Conservation (phyloP, 169 alveolate species). For the Plasmodium gaboni region DNA sequence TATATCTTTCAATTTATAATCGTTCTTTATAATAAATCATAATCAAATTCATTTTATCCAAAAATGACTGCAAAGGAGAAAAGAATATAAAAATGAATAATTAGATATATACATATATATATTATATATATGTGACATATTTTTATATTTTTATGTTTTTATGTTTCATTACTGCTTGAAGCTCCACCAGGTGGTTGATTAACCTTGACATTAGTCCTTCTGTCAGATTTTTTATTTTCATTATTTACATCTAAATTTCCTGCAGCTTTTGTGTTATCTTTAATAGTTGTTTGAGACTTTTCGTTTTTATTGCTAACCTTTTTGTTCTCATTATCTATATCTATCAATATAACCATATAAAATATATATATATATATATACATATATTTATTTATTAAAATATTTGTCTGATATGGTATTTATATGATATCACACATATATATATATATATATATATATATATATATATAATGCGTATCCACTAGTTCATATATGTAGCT, state of each 20-base stretch:
- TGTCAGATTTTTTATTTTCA: slow-evolving; percentile 22
- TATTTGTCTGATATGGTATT: background rate
- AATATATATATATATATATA: background rate
- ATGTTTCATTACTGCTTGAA: slow-evolving; percentile 78
- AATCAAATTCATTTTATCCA: too few species aligned
- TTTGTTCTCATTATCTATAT: slow-evolving; percentile 10
- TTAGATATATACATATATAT: background rate
- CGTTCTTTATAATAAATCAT: too few species aligned
- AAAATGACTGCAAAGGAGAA: background rate
- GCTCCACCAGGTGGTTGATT: slow-evolving; percentile 86
- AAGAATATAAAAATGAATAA: slow-evolving; percentile 9
- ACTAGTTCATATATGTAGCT: too few species aligned
- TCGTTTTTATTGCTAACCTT: slow-evolving; percentile 11
- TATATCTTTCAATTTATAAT: too few species aligned
- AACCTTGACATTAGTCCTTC: slow-evolving; percentile 63
- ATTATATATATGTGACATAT: background rate
- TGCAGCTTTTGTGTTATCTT: slow-evolving; percentile 27
- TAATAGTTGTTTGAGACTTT: slow-evolving; percentile 1
- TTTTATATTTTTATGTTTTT: background rate
- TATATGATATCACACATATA: background rate
- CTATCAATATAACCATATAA: background rate
- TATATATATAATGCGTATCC: too few species aligned
- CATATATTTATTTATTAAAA: background rate
- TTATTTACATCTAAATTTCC: slow-evolving; percentile 35
- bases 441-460: background rate